These are phyloP conservation scores for Lipomyces lipofer DNA, from an alignment of 805 yeast genomes.

Conservation along the genomic window DNA sequence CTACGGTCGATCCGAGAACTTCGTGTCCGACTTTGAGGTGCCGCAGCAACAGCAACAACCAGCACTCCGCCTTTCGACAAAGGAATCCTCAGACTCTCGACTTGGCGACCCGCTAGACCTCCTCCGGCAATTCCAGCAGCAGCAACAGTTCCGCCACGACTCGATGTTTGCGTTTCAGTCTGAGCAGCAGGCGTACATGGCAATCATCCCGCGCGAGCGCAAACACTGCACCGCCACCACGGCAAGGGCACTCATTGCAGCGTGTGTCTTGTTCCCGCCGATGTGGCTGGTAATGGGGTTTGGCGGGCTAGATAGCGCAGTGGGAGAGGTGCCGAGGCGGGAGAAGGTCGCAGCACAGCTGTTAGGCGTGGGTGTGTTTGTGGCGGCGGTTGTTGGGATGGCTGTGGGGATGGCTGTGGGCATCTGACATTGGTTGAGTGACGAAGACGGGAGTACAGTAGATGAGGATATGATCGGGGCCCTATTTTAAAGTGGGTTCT, in stretches of 20 bases:
- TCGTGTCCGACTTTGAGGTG: background rate
- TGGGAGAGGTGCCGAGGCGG: slow-evolving; percentile 39
- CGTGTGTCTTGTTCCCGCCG: slow-evolving; percentile 41
- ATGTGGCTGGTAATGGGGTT: slow-evolving; percentile 43
- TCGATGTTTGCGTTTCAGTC: slow-evolving; percentile 18
- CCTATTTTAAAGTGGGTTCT: background rate
- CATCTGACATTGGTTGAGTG: background rate
- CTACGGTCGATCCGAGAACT: background rate
- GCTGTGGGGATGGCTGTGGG: slow-evolving; percentile 33
- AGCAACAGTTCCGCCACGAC: slow-evolving; percentile 10
- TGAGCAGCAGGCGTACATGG: slow-evolving; percentile 2
- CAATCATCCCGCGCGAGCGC: slow-evolving; percentile 8
- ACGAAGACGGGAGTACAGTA: too few relatives aligned
- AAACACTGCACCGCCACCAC: slow-evolving; percentile 2
- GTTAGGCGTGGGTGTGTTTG: slow-evolving; percentile 37
- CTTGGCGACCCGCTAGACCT: slow-evolving; percentile 16
- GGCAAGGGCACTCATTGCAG: slow-evolving; percentile 33
- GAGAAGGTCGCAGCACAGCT: slow-evolving; percentile 39
- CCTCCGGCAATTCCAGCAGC: slow-evolving; percentile 11
- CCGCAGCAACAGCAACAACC: background rate
- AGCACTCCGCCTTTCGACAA: background rate
- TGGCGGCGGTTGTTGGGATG: slow-evolving; percentile 24
- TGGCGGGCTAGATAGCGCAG: slow-evolving; percentile 40
- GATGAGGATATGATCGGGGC: too few relatives aligned
- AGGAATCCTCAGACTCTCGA: background rate